Evolutionary conservation across 768 basidiomycete species (phyloP), one percentile per base, ranked within the genome.

Genomic region (Auricularia cornea): DNA sequence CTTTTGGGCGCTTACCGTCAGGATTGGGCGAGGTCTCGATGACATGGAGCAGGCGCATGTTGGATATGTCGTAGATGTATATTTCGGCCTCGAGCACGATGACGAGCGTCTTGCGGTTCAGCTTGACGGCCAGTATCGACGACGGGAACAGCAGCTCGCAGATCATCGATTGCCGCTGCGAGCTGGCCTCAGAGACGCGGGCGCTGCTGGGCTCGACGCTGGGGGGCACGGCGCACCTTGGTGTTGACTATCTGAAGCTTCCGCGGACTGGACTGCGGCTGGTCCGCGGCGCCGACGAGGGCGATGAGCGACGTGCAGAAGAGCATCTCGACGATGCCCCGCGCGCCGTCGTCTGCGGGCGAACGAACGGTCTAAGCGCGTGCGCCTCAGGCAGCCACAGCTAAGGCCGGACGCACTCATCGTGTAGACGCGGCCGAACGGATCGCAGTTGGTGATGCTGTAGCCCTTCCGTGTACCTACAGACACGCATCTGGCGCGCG

Each of bases 261-360:
- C 26, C 97, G 81, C 10, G 95, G 95, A 75, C 90, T 93, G 38
- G 90, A 90, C 61, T 87, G 83, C 1, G 94, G 91, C 57, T 93
- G 89, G 77, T 97, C 94, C 16, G 94, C 94, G 2, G 94, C 93
- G 8, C 97, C 97, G 26, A 98, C 97, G 33, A 99, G 82, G 1
- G 97, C 97, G 57, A 99, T 93, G 66, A 99, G 84, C 26, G 94
- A 97, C 4, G 97, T 99, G 77, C 95, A 98, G 79, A 99, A 99
- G 64, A 99, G 81, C 97, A 99, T 99, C 76, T 99, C 97, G 18
- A 98, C 96, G 66, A 97, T 97, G 28, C 94, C 94, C 20, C 91
- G 84, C 2, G 96, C 92, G 8, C 96, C 95, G 64, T 98, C 94
- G 69, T 90, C 96, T 93, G 65, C 32, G n/a, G n/a, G n/a, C n/a